Base-by-base conservation (phyloP, 139 green algal species). In the Choricystis sp. region DNA sequence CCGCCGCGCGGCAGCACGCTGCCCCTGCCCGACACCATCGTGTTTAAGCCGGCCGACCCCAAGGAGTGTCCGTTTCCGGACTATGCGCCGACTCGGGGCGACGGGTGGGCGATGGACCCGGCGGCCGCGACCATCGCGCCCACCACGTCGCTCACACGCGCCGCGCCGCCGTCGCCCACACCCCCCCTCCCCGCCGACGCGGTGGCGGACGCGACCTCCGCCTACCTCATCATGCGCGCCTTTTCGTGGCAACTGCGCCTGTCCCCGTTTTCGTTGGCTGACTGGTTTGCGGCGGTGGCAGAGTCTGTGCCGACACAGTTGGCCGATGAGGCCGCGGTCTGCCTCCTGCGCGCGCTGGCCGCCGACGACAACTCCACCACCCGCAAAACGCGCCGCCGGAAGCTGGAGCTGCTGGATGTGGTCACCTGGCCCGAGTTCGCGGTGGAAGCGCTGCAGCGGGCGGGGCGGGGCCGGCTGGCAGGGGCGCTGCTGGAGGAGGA, bases 231-330 rank as follows among this genome's bases (percentile, higher is more conserved):
- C 14, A 68, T 89, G 68, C 68, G 84, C 4, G 77, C 74, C 21
- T 91, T 91, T 72, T 86, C 79, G 1, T 91, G 84, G 84, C 82
- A 88, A 73, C 65, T 91, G 25, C 76, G 80, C 49, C 74, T 91
- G 56, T 84, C 76, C 52, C 84, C 83, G 57, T 87, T 86, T 71
- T 68, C 77, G 1, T 73, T 89, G 56, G 69, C 67, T 4, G 74
- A 79, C 60, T 66, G 81, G 2, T 62, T 26, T 3, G 63, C 64
- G 28, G 80, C 76, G 14, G 62, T 88, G 67, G 56, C 49, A 19
- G 28, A 49, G 24, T 25, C 24, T 2, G 26, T 58, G 40, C 71
- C 74, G 27, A 78, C 64, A 1, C 29, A 67, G 1, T 68, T 88
- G 29, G 29, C 80, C 52, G 80, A 87, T 59, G 80, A 87, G 66